Evolutionary conservation across 2,329 filamentous ascomycete genomes (phyloP), one percentile per base, ranked within the genome.

Genomic region (Diplodia seriata): DNA sequence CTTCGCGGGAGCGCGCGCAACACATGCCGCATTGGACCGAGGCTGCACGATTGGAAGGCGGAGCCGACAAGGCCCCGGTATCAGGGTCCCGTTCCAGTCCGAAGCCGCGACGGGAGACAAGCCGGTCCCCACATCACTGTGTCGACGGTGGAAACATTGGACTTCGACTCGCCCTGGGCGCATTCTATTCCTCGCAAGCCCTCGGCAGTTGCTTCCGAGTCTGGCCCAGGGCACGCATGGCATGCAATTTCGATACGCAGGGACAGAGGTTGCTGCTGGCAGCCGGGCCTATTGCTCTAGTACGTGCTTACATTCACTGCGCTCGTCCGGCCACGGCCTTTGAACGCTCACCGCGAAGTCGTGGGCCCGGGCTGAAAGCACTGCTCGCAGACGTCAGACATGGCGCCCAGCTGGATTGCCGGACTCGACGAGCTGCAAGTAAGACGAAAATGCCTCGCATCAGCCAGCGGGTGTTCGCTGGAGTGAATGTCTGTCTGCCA

Each of bases 21-120:
- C 59, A 63, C 59, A 63, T 63, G 59, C 59, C 59, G 59, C 59
- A 47, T 20, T 63, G 59, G 59, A 51, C 59, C 59, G 59, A 63
- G 59, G 59, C 59, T 63, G 43, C 43, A 31, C 38, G 43, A 36
- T 36, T 15, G 59, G 59, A 63, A 63, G 59, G 59, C 50, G 59
- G 59, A 63, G 59, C 59, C 59, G 59, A 51, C 18, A 14, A 33
- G 11, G 33, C 47, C 29, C 59, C 59, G 59, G 59, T 40, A 49
- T 50, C 57, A 62, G 57, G 57, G 57, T 62, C 57, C 57, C 57
- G 57, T 62, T 50, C 57, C 43, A 33, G 43, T 31, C 40, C 43
- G 57, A 49, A 49, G 38, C 23, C 29, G 18, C 14, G 3, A n/a
- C 4, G 14, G n/a, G 53, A 1, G 18, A 18, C 53, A 33, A 8